Base-by-base conservation (phyloP, 305 asterid species). In the Coffea humblotiana region DNA sequence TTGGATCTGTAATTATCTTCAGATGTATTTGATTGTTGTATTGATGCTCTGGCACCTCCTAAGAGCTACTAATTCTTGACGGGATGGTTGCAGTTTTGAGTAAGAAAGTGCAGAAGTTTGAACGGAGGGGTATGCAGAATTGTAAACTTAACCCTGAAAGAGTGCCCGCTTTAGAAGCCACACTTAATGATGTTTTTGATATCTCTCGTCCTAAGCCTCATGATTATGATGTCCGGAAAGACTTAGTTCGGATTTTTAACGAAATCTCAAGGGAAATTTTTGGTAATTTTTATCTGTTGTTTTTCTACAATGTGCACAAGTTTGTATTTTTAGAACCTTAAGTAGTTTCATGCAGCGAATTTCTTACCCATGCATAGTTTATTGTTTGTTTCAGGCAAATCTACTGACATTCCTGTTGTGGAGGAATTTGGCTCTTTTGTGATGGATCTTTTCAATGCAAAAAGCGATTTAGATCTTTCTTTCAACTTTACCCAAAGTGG, bases 341-440 rank as follows among this genome's bases (percentile, higher is more conserved):
- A 69, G 84, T 77, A 51, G 29, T 70, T 60, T 29, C 47, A 60
- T 60, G 66, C 23, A 29, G 68, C 29, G 8, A 37, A 10, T 78
- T 35, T 77, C 64, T 64, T 16, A 43, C 10, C 35, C 48, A 4
- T 10, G 48, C 61, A 72, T 68, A 74, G 63, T 68, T 77, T 67
- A 73, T 81, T 77, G 45, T 60, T 8, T 56, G 77, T 81, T 85
- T 77, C 93, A 95, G 97, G 89, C 56, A 72, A 84, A 72, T 86
- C 94, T 47, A 84, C 78, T 58, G 86, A 90, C 43, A 79, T 83
- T 83, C 99, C 98, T 19, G 84, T 84, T 29, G 90, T 95, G 82
- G 96, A 87, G 91, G 99, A 89, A 83, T 95, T 94, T 82, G 99
- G 98, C 80, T 95, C 99, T 58, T 94, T 92, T 79, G 91, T 92